Percentiles rank a stretch among this genome's conserved stretches.
phyloP scores from a whole-genome alignment of 2,329 filamentous ascomycete genomes.

The Zalaria sp. region DNA sequence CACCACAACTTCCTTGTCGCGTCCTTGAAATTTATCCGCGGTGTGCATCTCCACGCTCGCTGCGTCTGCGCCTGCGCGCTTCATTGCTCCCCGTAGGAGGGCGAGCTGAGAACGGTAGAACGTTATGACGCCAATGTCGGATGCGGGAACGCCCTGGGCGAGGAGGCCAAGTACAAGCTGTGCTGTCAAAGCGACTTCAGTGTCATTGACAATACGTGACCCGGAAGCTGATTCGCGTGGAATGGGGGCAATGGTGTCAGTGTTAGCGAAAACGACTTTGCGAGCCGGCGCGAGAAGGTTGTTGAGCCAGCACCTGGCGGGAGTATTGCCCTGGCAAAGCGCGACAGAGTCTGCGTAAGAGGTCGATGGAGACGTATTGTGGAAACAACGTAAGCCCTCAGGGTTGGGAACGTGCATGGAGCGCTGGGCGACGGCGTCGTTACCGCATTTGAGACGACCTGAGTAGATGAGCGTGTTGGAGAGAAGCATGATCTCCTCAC shows the following conservation, averaged over 20 bases:
- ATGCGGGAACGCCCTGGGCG: conserved; percentile 55
- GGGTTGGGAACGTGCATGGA: conserved; percentile 50
- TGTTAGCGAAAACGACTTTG: conserved; percentile 81
- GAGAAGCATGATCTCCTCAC: conserved; percentile 86
- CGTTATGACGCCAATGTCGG: conserved; percentile 85
- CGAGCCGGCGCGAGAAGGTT: conserved; percentile 54
- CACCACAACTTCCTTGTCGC: conserved; percentile 87
- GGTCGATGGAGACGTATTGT: conserved; percentile 10
- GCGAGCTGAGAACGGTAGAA: conserved; percentile 90
- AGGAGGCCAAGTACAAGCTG: conserved; percentile 74
- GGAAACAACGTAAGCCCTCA: conserved; percentile 18
- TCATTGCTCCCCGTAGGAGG: conserved; percentile 59
- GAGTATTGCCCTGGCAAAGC: conserved; percentile 37
- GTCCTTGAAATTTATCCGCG: conserved; percentile 89
- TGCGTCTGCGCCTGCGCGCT: conserved; percentile 26
- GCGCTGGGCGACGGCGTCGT: conserved; percentile 54
- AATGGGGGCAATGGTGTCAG: conserved; percentile 53
- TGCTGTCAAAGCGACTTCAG: conserved; percentile 64
- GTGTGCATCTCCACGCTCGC: conserved; percentile 79
- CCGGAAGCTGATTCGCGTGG: conserved; percentile 63
- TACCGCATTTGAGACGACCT: conserved; percentile 83
- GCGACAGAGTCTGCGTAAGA: neutral
- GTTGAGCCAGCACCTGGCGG: conserved; percentile 56
- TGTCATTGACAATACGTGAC: conserved; percentile 73
- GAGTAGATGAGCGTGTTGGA: conserved; percentile 89